These are phyloP conservation scores for Fusarium pseudoanthophilum DNA, from an alignment of 2,329 filamentous ascomycete species.

Conservation along the genomic window DNA sequence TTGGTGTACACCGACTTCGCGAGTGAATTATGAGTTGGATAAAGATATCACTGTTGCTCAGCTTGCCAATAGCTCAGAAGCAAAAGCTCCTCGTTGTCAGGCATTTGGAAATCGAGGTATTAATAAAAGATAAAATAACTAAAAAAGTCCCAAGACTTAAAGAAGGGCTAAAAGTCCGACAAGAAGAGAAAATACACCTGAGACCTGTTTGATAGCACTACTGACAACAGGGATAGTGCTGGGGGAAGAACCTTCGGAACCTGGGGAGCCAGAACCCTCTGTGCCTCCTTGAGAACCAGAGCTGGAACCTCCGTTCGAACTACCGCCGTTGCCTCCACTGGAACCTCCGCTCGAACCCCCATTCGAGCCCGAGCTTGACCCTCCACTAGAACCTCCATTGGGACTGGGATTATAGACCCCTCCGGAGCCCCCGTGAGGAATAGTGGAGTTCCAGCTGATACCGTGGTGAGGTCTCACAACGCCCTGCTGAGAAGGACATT, in stretches of 20 bases:
- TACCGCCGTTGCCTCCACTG: not conserved
- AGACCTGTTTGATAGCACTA: not conserved
- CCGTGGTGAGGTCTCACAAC: not conserved
- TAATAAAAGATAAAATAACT: not conserved
- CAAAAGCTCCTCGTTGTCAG: accelerated
- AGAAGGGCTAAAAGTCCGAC: not conserved
- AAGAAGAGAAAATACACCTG: not conserved
- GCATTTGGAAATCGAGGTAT: too few relatives aligned
- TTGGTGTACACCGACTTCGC: not conserved
- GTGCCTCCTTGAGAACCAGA: not conserved
- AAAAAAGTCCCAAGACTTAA: not conserved
- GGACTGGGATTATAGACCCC: not conserved
- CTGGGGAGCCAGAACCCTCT: not conserved
- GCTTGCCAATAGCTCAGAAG: not conserved
- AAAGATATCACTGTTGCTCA: not conserved
- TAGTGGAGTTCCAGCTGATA: not conserved
- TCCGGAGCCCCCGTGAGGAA: not conserved
- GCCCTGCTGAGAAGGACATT: not conserved
- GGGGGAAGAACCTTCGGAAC: not conserved
- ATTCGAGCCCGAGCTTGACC: not conserved
- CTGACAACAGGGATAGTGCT: not conserved
- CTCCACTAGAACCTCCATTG: not conserved
- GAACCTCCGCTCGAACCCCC: not conserved
- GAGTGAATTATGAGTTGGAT: not conserved
- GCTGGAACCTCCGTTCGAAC: not conserved